Percentiles rank a stretch among this genome's conserved stretches.
Evolutionary conservation across 129 eudicot genomes (phyloP).

Genomic region (Apium graveolens): DNA sequence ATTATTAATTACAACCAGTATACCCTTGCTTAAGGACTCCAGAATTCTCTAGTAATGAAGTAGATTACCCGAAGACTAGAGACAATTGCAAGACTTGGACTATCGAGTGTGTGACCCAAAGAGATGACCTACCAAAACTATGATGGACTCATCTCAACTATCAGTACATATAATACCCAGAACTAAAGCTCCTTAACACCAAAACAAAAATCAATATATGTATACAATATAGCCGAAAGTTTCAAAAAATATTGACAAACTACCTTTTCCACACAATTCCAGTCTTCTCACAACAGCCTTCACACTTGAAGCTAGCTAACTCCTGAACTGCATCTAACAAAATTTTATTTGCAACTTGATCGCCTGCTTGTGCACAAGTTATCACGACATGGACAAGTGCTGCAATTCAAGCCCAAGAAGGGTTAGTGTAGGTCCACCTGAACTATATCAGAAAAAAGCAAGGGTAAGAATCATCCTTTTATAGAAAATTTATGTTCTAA

Average conservation of each 20-base stretch:
- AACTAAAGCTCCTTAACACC: not conserved
- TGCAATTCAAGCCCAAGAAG: slow-evolving; percentile 97
- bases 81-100: no score
- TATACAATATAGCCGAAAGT: not conserved
- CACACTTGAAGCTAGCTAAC: slow-evolving; percentile 77
- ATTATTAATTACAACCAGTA: not conserved
- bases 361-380: slow-evolving; percentile 83
- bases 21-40: no score
- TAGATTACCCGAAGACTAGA: no score
- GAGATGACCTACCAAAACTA: no score
- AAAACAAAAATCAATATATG: not conserved
- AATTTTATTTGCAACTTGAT: slow-evolving; percentile 71
- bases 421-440: slow-evolving; percentile 93
- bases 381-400: slow-evolving; percentile 75
- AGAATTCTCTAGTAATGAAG: no score
- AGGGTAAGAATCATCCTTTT: not conserved
- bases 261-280: slow-evolving; percentile 78
- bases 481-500: not conserved
- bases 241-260: not conserved
- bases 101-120: not conserved
- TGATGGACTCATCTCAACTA: no score
- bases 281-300: slow-evolving; percentile 84
- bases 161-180: not conserved
- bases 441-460: slow-evolving; percentile 16
- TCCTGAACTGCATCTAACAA: slow-evolving; percentile 77